Conservation (phyloP, 805 yeast genomes). For the Schwanniomyces vanrijiae region DNA sequence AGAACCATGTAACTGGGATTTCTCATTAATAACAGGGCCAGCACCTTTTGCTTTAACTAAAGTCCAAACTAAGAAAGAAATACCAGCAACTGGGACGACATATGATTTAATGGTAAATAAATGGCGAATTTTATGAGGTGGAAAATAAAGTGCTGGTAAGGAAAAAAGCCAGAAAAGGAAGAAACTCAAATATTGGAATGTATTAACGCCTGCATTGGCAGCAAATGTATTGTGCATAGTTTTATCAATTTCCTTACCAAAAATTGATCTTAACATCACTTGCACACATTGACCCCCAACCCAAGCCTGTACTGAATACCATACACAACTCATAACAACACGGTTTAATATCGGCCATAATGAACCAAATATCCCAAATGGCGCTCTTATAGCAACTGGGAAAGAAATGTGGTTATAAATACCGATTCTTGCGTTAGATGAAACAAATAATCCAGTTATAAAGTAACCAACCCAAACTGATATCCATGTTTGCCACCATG, state of each 20-base stretch:
- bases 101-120: slow-evolving; percentile 21
- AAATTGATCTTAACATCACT: slow-evolving; percentile 18
- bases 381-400: slow-evolving; percentile 34
- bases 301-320: slow-evolving; percentile 41
- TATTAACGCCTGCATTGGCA: slow-evolving; percentile 5
- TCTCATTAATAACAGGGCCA: slow-evolving; percentile 15
- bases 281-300: slow-evolving; percentile 36
- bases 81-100: slow-evolving; percentile 22
- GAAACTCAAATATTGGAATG: slow-evolving; percentile 11
- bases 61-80: slow-evolving; percentile 28
- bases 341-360: slow-evolving; percentile 34
- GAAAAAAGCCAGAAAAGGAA: slow-evolving; percentile 11
- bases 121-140: slow-evolving; percentile 27
- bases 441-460: slow-evolving; percentile 1
- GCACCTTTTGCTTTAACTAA: slow-evolving; percentile 24
- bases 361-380: slow-evolving; percentile 36
- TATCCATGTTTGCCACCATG: slow-evolving; percentile 5
- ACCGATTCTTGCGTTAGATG: slow-evolving; percentile 18
- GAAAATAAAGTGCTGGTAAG: slow-evolving; percentile 21
- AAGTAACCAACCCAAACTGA: slow-evolving; percentile 5
- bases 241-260: slow-evolving; percentile 1
- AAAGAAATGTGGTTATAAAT: slow-evolving; percentile 35
- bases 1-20: slow-evolving; percentile 1
- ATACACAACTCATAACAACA: slow-evolving; percentile 33
- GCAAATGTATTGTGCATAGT: slow-evolving; percentile 11